Percentiles rank a stretch among this genome's conserved stretches.
phyloP scores from a whole-genome alignment of 805 yeast genomes.

The Zygosaccharomyces bisporus region DNA sequence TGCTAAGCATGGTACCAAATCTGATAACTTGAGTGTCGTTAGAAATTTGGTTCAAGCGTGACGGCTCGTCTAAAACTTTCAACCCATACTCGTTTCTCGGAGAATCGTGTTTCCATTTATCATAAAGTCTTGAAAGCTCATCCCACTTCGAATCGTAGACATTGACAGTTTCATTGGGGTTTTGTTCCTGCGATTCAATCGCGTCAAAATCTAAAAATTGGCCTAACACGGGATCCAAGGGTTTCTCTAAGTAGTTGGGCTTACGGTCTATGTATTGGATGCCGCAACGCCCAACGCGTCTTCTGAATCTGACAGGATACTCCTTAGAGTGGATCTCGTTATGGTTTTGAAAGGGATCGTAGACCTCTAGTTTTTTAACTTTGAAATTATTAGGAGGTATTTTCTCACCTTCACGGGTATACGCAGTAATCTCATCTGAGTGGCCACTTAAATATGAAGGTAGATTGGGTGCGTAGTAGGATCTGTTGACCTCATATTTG shows the following conservation, averaged over 20 bases:
- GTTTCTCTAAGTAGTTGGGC: constrained; percentile 40
- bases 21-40: constrained; percentile 85
- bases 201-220: constrained; percentile 43
- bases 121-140: constrained; percentile 46
- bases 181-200: constrained; percentile 26
- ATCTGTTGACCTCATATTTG: constrained; percentile 58
- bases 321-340: constrained; percentile 38
- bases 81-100: constrained; percentile 45
- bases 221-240: constrained; percentile 38
- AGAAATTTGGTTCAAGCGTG: constrained; percentile 74
- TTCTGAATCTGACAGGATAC: constrained; percentile 57
- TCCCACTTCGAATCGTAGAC: constrained; percentile 49
- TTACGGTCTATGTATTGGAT: constrained; percentile 72
- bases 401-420: constrained; percentile 34
- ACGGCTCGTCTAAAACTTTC: constrained; percentile 73
- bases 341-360: constrained; percentile 36
- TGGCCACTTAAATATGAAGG: constrained; percentile 31
- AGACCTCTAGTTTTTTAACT: constrained; percentile 35
- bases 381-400: constrained; percentile 24
- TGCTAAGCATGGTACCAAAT: constrained; percentile 85
- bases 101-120: constrained; percentile 65
- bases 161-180: constrained; percentile 30
- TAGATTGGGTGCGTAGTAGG: constrained; percentile 44
- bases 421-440: constrained; percentile 23
- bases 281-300: constrained; percentile 70